phyloP scores from a whole-genome alignment of 73 alveolate genomes.

The Blepharisma stoltei region DNA sequence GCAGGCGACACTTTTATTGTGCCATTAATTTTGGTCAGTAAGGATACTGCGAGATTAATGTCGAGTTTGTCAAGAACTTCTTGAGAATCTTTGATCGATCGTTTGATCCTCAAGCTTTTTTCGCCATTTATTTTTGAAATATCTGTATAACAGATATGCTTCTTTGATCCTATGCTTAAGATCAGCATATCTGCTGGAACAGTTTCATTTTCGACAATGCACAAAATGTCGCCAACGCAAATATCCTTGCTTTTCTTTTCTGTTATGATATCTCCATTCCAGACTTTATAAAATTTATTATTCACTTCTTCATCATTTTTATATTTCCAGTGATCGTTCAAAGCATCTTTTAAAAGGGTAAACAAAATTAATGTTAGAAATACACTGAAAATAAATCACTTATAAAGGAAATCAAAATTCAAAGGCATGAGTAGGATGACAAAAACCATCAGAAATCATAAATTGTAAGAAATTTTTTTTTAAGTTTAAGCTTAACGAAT shows the following conservation, averaged over 20 bases:
- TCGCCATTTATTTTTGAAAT: conserved; percentile 12
- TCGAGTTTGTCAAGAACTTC: conserved; percentile 1
- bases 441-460: conserved; percentile 77
- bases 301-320: conserved; percentile 27
- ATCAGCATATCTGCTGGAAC: conserved; percentile 30
- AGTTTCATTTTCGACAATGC: background rate
- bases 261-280: background rate
- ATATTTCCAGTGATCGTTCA: conserved; percentile 8
- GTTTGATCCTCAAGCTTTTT: background rate
- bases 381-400: background rate
- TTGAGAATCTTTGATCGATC: conserved; percentile 10
- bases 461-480: background rate
- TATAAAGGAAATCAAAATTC: conserved; percentile 23
- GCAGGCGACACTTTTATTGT: background rate
- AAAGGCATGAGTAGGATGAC: conserved; percentile 59
- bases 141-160: conserved; percentile 11
- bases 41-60: background rate
- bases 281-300: background rate
- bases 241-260: background rate
- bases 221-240: conserved; percentile 23
- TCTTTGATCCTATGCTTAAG: background rate
- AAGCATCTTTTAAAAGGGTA: conserved; percentile 31
- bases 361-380: background rate
- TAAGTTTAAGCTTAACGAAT: too few relatives aligned
- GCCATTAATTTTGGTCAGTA: background rate